Conservation (phyloP, 2,329 filamentous ascomycete species). For the Pyrenophora teres region DNA sequence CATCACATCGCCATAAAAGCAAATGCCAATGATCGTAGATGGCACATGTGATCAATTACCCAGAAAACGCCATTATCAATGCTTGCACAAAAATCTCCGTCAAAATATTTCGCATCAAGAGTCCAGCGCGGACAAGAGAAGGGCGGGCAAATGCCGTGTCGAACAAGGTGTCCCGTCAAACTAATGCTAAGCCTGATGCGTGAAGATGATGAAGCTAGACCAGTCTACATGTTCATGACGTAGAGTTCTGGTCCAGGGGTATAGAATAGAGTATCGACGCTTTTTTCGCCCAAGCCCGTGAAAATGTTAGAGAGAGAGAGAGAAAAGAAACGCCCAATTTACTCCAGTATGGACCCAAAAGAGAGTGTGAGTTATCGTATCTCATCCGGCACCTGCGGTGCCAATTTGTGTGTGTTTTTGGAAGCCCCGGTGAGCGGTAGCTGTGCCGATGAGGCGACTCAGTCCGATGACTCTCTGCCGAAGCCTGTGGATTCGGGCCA, state of each 20-base stretch:
- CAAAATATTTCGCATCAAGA: background rate
- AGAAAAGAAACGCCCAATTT: constrained; percentile 20
- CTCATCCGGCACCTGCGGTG: constrained; percentile 44
- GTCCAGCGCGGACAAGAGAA: background rate
- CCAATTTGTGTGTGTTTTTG: constrained; percentile 45
- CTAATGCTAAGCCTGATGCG: constrained; percentile 19
- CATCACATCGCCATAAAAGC: constrained; percentile 1
- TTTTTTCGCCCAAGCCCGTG: constrained; percentile 18
- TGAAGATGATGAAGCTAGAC: constrained; percentile 6
- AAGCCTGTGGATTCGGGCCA: constrained; percentile 39
- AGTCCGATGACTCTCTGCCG: constrained; percentile 42
- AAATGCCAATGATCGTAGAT: constrained; percentile 16
- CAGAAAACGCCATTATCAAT: constrained; percentile 17
- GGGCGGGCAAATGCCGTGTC: background rate
- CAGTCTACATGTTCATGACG: constrained; percentile 17
- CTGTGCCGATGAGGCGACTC: constrained; percentile 47
- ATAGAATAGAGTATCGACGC: constrained; percentile 16
- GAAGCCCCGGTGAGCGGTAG: constrained; percentile 44
- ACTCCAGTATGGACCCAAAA: constrained; percentile 29
- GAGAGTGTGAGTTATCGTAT: background rate
- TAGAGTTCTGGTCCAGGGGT: constrained; percentile 11
- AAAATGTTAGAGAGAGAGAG: constrained; percentile 19
- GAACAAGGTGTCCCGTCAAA: constrained; percentile 29
- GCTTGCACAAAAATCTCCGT: constrained; percentile 7
- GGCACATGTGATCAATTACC: constrained; percentile 18